phyloP scores from a whole-genome alignment of 225 moss, liverwort and hornwort genomes.

The Thuidium tamariscinum region DNA sequence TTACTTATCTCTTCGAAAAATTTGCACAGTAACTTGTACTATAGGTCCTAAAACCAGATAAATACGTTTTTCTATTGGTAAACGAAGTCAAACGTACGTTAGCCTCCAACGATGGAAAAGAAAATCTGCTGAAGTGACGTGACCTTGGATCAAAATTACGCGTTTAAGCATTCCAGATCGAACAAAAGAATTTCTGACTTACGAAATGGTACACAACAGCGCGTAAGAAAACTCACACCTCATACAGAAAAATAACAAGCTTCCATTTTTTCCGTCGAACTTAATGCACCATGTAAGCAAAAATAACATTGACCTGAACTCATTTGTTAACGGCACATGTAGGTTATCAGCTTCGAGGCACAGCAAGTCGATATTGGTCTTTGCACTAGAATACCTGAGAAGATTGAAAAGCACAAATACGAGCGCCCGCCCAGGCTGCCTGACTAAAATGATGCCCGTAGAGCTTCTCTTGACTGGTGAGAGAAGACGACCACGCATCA shows the following conservation, averaged over 20 bases:
- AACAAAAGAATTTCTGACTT: neutral
- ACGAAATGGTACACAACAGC: neutral
- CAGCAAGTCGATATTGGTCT: neutral
- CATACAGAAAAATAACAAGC: neutral
- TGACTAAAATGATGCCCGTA: slow-evolving; percentile 35
- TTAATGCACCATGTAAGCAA: neutral
- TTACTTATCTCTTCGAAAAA: neutral
- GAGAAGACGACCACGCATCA: slow-evolving; percentile 9
- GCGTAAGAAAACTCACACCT: neutral
- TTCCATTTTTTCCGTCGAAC: neutral
- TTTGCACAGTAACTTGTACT: neutral
- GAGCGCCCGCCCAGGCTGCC: slow-evolving; percentile 45
- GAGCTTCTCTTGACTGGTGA: slow-evolving; percentile 18
- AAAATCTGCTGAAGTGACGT: neutral
- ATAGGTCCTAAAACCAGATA: neutral
- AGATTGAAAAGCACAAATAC: slow-evolving; percentile 28
- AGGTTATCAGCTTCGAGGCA: neutral
- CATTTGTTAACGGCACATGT: neutral
- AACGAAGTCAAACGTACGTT: neutral
- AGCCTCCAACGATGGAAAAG: neutral
- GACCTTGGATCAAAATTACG: neutral
- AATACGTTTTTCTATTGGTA: neutral
- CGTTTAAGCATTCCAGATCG: neutral
- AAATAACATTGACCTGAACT: neutral
- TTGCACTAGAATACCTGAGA: slow-evolving; percentile 18